Evolutionary conservation across 192 early-diverging fungal genomes (phyloP), one percentile per base, ranked within the genome.

Genomic region (Backusella circina): DNA sequence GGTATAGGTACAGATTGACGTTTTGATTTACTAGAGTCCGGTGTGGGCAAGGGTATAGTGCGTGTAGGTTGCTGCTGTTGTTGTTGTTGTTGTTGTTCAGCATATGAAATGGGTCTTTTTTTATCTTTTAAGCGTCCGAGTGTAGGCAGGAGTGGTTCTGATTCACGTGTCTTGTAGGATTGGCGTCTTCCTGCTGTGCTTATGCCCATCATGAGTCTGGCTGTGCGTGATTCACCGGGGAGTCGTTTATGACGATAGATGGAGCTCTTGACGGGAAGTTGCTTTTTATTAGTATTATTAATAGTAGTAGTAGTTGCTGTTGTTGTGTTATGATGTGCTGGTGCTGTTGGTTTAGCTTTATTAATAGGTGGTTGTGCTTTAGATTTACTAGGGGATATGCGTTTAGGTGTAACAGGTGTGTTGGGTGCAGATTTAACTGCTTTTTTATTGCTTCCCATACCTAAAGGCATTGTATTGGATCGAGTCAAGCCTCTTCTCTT

Each of bases 201-300:
- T 2, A 78, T 65, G 0, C 77, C 77, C 72, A 74, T 65, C 72
- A 73, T 78, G 39, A 78, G 38, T n/a, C 77, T 65, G 15, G 66
- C 72, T 0, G 77, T 78, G 12, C 77, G 71, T 33, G 72, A 74
- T 7, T 78, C 71, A 13, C 44, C 65, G 18, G 73, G 71, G 21
- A 77, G n/a, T 13, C 67, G 30, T 44, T 78, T 78, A 12, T 71
- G 77, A n/a, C 71, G 65, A 41, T 65, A 77, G 21, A 67, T 64
- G 5, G 65, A 65, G 10, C 64, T 16, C 32, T 78, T 50, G 16
- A 72, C 35, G 7, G 77, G 65, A 15, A 75, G 31, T 35, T 65
- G 31, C 13, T 74, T 74, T 32, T 64, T 61, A 26, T 8, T 36
- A 26, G n/a, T 28, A 16, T 33, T 33, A 67, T 67, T 67, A n/a